Evolutionary conservation across 805 yeast species (phyloP), one percentile per base, ranked within the genome.

Genomic region (Kockiozyma suomiensis): DNA sequence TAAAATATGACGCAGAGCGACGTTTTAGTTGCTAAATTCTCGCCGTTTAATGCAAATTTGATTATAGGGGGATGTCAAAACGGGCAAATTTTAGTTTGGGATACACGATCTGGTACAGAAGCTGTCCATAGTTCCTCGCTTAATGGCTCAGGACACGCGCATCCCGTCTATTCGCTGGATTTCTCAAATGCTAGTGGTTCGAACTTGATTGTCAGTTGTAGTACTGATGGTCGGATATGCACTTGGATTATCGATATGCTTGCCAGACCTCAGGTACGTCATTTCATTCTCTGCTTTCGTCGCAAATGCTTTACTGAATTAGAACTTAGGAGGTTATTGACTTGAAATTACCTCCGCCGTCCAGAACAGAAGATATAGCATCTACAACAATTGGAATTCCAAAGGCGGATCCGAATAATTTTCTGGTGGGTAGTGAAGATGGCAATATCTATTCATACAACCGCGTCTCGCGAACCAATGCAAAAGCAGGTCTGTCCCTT

Each of bases 31-130:
- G 73, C 81, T 19, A 69, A 69, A 42, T 81, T 81, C 61, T 82
- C 82, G 28, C 74, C 74, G 12, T 68, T 70, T 26, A 72, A 74
- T 46, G 71, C 78, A 3, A 70, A 73, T 30, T 71, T 76, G 30
- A 69, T 81, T 7, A 73, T 78, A 46, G 86, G 81, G 2, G 81
- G 85, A 0, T 73, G 80, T 33, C 71, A 72, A 37, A 79, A 79
- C 67, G 87, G 87, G 1, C 79, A 76, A 54, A 59, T 83, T 0
- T 74, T 77, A 13, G 70, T 79, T n/a, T 83, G 86, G 86, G 85
- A 83, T 50, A 63, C 73, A 47, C 58, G 78, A 13, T 35, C 72
- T 5, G 48, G 71, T 15, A 40, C 65, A 13, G 65, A 68, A 21
- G 75, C 79, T 3, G 67, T 70, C 15, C 66, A 75, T 26, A 63